Evolutionary conservation across 1,139 yeast genomes (phyloP).

Genomic region (Keqinozyma sinolaborantium): DNA sequence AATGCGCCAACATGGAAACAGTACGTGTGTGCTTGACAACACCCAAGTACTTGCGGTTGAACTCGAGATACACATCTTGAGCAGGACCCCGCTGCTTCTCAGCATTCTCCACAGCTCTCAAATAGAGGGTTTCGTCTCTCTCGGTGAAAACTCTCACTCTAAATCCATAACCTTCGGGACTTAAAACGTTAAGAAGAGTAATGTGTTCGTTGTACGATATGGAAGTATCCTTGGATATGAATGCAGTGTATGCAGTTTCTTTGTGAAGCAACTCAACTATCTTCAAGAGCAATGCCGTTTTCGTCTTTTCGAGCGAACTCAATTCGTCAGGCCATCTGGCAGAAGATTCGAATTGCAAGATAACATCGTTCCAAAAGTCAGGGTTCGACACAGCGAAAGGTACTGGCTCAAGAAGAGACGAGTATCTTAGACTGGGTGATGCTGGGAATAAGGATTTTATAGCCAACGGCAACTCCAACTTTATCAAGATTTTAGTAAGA

Average conservation of each 20-base stretch:
- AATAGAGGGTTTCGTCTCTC: constrained; percentile 71
- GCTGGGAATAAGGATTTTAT: constrained; percentile 72
- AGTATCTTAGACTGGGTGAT: constrained; percentile 66
- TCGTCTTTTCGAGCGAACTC: constrained; percentile 79
- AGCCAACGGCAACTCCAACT: constrained; percentile 64
- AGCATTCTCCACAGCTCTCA: constrained; percentile 65
- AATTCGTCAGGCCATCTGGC: constrained; percentile 96
- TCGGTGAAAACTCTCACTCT: constrained; percentile 71
- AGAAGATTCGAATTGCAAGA: constrained; percentile 85
- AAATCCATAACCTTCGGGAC: constrained; percentile 89
- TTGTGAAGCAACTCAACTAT: constrained; percentile 56
- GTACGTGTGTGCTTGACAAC: constrained; percentile 82
- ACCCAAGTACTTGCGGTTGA: constrained; percentile 64
- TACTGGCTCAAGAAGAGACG: constrained; percentile 75
- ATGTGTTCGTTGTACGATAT: constrained; percentile 64
- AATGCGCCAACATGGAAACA: constrained; percentile 64
- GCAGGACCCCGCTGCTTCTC: constrained; percentile 56
- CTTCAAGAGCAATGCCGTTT: constrained; percentile 81
- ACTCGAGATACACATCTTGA: constrained; percentile 62
- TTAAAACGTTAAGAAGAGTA: constrained; percentile 58
- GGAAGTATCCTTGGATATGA: constrained; percentile 59
- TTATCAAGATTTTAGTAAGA: constrained; percentile 50
- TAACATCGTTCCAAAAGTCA: constrained; percentile 75
- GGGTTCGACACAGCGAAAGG: constrained; percentile 78
- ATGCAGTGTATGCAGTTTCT: constrained; percentile 52